Evolutionary conservation across 1,284 basidiomycete genomes (phyloP), one percentile per base, ranked within the genome.

Genomic region (Rhodotorula sp.): DNA sequence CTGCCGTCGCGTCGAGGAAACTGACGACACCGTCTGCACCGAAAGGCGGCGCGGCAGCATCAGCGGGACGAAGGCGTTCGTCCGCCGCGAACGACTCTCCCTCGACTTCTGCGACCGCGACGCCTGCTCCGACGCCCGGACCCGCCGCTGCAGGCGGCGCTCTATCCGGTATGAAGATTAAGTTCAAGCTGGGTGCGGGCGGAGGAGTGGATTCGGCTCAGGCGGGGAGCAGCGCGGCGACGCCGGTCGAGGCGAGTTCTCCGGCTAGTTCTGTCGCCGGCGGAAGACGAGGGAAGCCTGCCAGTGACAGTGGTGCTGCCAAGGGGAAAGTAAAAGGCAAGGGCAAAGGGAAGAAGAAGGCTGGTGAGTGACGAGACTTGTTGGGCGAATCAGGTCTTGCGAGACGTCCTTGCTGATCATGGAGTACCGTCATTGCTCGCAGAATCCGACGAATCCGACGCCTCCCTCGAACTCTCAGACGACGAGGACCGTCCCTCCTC

Each of bases 121-220:
- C 36, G 29, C 19, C 55, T 34, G 47, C 64, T 15, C 15, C 64
- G 34, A 32, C 52, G 27, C 13, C 22, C 4, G 39, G 29, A 7
- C 24, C 67, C 3, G 58, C 52, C 1, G 58, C 56, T 7, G 52
- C 46, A 0, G 63, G 47, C 32, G 46, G 15, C 19, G 49, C 62
- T 11, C 47, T 60, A 13, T n/a, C 51, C 6, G 68, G 64, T 13
- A 61, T 74, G 53, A 74, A 74, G 64, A 73, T 74, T 61, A 72
- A 72, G 59, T 74, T 74, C 73, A 74, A 73, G 53, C 53, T 74
- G 4, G 70, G 69, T 13, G 61, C 46, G 20, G 56, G 34, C 22
- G 55, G 30, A 24, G 36, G 24, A 55, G 39, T 4, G 13, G 49
- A 15, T 2, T 10, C 59, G 11, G 34, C 49, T 10, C 44, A 48